Evolutionary conservation across 2,329 filamentous ascomycete species (phyloP).

Genomic region (Bipolaris gigantea): DNA sequence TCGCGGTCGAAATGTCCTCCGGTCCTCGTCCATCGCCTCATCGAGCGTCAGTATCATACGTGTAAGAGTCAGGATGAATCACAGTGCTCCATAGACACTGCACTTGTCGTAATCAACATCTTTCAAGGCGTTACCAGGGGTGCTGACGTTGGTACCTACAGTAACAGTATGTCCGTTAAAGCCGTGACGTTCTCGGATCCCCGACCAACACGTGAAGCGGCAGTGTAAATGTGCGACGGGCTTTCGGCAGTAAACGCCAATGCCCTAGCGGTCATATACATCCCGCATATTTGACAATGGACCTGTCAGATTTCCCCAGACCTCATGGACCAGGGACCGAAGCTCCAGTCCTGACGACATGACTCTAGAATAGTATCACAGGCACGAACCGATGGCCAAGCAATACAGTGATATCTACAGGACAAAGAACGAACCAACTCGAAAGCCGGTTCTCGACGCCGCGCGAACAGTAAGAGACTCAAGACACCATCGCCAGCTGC

Average conservation of each 20-base stretch:
- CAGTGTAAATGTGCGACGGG: not conserved
- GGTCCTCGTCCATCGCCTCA: not conserved
- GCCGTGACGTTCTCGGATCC: not conserved
- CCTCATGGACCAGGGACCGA: not conserved
- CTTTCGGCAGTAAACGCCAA: not conserved
- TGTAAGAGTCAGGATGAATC: not conserved
- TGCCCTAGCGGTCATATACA: too few relatives aligned
- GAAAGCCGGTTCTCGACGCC: too few relatives aligned
- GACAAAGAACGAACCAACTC: too few relatives aligned
- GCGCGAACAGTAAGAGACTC: too few relatives aligned
- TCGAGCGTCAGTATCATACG: not conserved
- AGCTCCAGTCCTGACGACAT: not conserved
- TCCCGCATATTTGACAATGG: too few relatives aligned
- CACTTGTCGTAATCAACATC: not conserved
- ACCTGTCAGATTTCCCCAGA: not conserved
- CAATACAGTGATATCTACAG: not conserved
- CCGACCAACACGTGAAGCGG: not conserved
- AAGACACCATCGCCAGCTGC: too few relatives aligned
- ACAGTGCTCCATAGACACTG: not conserved
- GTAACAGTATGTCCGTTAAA: not conserved
- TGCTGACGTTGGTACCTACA: not conserved
- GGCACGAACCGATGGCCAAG: not conserved
- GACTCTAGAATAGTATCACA: too few relatives aligned
- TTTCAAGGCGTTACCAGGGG: not conserved
- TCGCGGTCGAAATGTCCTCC: too few relatives aligned